Evolutionary conservation across 805 yeast species (phyloP).

Genomic region (Candida schatavii): DNA sequence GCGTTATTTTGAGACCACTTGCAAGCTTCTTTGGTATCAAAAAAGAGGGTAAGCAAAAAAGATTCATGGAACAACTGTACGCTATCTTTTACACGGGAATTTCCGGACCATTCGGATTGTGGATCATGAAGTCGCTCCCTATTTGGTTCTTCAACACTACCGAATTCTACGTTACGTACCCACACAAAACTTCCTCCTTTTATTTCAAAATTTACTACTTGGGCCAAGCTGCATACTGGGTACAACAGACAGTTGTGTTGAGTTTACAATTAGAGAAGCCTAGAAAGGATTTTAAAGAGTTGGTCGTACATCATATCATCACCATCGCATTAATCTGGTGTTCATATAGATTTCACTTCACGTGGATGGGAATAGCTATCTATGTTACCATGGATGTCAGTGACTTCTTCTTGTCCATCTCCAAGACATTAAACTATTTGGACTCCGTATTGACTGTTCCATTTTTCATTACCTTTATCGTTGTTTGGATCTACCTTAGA

Average conservation of each 20-base stretch:
- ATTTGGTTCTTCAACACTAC: conserved; percentile 88
- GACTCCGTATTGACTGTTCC: conserved; percentile 63
- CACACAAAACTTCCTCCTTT: conserved; percentile 72
- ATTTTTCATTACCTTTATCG: conserved; percentile 65
- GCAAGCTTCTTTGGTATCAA: conserved; percentile 54
- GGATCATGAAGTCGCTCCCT: conserved; percentile 77
- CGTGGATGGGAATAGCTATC: conserved; percentile 90
- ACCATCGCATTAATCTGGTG: conserved; percentile 84
- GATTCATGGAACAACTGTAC: conserved; percentile 94
- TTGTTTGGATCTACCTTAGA: conserved; percentile 83
- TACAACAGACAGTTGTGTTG: conserved; percentile 87
- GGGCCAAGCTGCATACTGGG: conserved; percentile 96
- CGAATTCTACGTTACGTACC: conserved; percentile 75
- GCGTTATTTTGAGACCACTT: conserved; percentile 69
- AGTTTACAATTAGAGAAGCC: conserved; percentile 88
- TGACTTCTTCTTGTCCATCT: conserved; percentile 79
- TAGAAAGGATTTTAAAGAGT: conserved; percentile 87
- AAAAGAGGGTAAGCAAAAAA: conserved; percentile 54
- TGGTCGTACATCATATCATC: conserved; percentile 89
- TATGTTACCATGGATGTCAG: conserved; percentile 96
- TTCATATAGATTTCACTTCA: conserved; percentile 91
- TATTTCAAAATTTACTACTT: conserved; percentile 79
- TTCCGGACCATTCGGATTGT: conserved; percentile 83
- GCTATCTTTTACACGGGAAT: conserved; percentile 76
- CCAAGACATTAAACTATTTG: conserved; percentile 85